These are phyloP conservation scores for Colletotrichum paranaense DNA, from an alignment of 2,329 filamentous ascomycete species.

Conservation along the genomic window DNA sequence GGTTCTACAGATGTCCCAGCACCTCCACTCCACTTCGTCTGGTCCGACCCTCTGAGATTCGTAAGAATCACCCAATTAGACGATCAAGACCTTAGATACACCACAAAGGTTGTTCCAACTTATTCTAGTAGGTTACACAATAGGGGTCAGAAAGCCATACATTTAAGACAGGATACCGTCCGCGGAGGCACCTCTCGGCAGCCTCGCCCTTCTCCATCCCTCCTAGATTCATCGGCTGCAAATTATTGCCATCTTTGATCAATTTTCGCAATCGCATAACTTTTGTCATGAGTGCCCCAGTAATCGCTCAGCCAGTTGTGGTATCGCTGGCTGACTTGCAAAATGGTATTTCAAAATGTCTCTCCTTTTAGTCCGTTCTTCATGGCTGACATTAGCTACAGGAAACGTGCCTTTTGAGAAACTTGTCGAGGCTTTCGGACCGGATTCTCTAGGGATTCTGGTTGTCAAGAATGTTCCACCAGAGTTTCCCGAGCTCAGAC, in stretches of 20 bases:
- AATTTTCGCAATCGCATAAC: background rate
- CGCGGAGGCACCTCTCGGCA: background rate
- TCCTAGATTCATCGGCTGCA: background rate
- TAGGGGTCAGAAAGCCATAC: background rate
- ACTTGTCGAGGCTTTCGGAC: constrained; percentile 85
- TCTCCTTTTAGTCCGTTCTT: accelerated
- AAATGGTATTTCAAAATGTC: constrained; percentile 55
- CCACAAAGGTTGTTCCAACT: background rate
- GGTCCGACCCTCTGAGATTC: background rate
- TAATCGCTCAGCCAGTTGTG: constrained; percentile 65
- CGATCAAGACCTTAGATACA: background rate
- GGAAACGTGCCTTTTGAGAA: constrained; percentile 75
- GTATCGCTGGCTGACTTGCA: constrained; percentile 70
- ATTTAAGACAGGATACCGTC: background rate
- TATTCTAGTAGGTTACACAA: background rate
- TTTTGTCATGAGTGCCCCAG: constrained; percentile 18
- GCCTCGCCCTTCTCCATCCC: background rate
- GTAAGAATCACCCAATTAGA: constrained; percentile 5
- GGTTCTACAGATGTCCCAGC: background rate
- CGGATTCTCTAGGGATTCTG: constrained; percentile 89
- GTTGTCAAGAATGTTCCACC: constrained; percentile 85
- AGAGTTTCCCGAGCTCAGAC: constrained; percentile 76
- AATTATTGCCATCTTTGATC: background rate
- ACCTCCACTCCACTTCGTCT: background rate
- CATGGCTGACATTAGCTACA: constrained; percentile 43